Percentiles rank a stretch among this genome's conserved stretches.
phyloP scores from a whole-genome alignment of 2,329 filamentous ascomycete genomes.

The Verticillium alfalfae region DNA sequence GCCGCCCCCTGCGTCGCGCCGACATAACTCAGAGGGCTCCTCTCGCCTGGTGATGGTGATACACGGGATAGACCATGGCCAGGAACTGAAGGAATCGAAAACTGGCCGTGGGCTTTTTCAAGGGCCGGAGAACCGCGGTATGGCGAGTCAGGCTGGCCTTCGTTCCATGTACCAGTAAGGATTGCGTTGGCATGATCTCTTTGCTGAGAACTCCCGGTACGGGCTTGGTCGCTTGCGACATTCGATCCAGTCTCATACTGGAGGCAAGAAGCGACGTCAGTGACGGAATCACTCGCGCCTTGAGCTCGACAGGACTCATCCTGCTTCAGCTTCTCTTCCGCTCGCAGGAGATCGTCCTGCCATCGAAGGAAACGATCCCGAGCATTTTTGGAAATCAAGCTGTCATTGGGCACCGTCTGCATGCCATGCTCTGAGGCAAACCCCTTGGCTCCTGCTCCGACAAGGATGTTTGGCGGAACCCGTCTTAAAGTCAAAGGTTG shows the following conservation, averaged over 20 bases:
- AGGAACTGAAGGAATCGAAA: not conserved
- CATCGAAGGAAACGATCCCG: conserved; percentile 75
- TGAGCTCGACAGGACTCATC: conserved; percentile 13
- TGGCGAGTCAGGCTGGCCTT: conserved; percentile 57
- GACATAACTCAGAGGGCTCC: conserved; percentile 18
- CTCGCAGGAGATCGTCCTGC: conserved; percentile 65
- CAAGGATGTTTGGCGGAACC: conserved; percentile 87
- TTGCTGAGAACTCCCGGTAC: conserved; percentile 15
- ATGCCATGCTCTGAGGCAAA: conserved; percentile 81
- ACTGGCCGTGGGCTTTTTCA: conserved; percentile 1
- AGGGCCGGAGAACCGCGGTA: conserved; percentile 14
- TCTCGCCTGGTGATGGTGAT: conserved; percentile 13
- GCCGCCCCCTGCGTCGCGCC: conserved; percentile 5
- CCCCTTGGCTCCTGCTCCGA: conserved; percentile 77
- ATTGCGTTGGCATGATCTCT: conserved; percentile 51
- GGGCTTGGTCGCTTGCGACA: not conserved
- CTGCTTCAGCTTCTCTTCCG: conserved; percentile 39
- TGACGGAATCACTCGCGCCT: conserved; percentile 12
- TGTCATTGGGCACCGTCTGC: conserved; percentile 65
- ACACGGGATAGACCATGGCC: conserved; percentile 1
- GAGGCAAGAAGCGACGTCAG: conserved; percentile 13
- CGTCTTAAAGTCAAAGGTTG: conserved; percentile 75
- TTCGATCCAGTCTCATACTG: conserved; percentile 25
- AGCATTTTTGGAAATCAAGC: conserved; percentile 74
- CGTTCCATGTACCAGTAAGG: conserved; percentile 54